phyloP scores from a whole-genome alignment of 306 rosid genomes.

The Medicago lupulina region DNA sequence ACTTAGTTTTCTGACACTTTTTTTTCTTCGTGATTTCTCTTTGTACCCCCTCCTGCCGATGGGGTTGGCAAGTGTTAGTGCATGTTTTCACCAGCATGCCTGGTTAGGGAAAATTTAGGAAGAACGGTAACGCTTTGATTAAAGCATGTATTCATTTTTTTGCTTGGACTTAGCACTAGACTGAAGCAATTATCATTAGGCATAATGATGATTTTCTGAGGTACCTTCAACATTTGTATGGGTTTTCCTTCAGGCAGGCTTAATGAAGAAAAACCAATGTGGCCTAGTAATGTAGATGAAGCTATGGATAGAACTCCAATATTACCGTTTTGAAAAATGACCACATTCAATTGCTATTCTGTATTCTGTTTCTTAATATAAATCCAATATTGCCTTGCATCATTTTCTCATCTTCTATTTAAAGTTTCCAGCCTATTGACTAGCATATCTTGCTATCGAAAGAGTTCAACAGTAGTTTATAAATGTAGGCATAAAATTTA shows the following conservation, averaged over 20 bases:
- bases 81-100: conserved; percentile 29
- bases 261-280: not conserved
- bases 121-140: not conserved
- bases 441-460: conserved; percentile 4
- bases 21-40: not conserved
- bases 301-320: conserved; percentile 25
- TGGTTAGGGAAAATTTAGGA: conserved; percentile 2
- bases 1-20: not conserved
- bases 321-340: not conserved
- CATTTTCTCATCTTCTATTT: conserved; percentile 14
- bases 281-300: conserved; percentile 21
- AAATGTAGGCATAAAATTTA: conserved; percentile 13
- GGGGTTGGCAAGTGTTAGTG: conserved; percentile 6
- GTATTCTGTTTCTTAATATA: conserved; percentile 22
- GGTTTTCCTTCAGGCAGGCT: conserved; percentile 23
- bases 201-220: not conserved
- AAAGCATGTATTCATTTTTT: conserved; percentile 10
- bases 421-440: conserved; percentile 26
- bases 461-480: conserved; percentile 26
- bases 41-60: not conserved
- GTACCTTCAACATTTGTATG: conserved; percentile 20
- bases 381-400: conserved; percentile 24
- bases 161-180: not conserved
- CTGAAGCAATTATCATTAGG: not conserved
- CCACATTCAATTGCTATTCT: conserved; percentile 23